Conservation (phyloP, 1,139 yeast species). For the Geotrichum macrosporum region DNA sequence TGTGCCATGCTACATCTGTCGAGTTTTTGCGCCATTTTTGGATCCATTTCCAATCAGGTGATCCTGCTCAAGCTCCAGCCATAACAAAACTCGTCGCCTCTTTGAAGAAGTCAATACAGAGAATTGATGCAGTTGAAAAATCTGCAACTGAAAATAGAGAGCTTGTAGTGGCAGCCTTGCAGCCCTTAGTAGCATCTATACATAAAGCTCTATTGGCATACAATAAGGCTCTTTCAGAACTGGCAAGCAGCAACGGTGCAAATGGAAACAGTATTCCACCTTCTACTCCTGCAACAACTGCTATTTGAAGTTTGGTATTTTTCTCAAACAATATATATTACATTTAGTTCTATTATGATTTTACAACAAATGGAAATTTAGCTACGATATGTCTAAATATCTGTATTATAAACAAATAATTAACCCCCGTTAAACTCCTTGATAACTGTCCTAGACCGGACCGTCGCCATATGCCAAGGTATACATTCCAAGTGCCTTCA, state of each 20-base stretch:
- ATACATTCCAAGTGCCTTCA: constrained; percentile 87
- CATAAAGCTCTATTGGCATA: constrained; percentile 20
- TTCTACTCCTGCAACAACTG: constrained; percentile 1
- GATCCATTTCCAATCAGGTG: constrained; percentile 57
- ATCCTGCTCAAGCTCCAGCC: constrained; percentile 47
- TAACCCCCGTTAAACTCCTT: too few relatives aligned
- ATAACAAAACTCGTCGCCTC: constrained; percentile 47
- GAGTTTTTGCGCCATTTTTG: constrained; percentile 72
- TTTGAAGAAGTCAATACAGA: constrained; percentile 45
- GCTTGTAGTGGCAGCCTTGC: constrained; percentile 17
- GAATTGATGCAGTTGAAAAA: constrained; percentile 41
- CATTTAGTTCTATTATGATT: background rate
- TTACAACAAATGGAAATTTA: background rate
- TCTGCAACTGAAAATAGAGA: constrained; percentile 27
- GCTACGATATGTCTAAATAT: too few relatives aligned
- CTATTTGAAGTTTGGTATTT: too few relatives aligned
- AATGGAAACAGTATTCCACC: background rate
- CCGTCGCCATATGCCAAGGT: constrained; percentile 28
- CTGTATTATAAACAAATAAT: too few relatives aligned
- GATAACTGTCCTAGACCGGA: background rate
- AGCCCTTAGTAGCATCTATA: constrained; percentile 18
- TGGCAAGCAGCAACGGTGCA: background rate
- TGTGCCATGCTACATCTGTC: constrained; percentile 61
- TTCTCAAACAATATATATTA: too few relatives aligned
- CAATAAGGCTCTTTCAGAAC: constrained; percentile 19